Percentiles rank a stretch among this genome's conserved stretches.
Conservation (phyloP, 2,329 filamentous ascomycete species). For the Macrophomina pseudophaseolina region DNA sequence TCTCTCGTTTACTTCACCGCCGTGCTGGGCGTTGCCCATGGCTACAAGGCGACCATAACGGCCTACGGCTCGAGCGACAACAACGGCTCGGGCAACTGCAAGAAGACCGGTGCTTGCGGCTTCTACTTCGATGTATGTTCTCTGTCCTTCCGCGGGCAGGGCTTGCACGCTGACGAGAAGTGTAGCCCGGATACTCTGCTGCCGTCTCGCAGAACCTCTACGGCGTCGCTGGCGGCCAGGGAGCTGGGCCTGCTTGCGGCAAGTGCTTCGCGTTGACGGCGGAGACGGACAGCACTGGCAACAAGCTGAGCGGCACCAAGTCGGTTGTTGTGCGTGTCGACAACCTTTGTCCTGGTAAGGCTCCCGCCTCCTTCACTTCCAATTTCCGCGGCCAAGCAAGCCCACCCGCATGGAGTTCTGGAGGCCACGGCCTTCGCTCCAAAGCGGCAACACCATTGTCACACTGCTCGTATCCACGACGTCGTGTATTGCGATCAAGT, state of each 20-base stretch:
- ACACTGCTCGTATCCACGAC: neutral
- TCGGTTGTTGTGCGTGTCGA: conserved; percentile 47
- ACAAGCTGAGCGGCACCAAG: conserved; percentile 36
- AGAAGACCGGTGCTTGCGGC: conserved; percentile 29
- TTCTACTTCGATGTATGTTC: conserved; percentile 29
- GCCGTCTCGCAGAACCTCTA: conserved; percentile 47
- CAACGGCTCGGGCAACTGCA: conserved; percentile 28
- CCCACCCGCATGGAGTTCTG: neutral
- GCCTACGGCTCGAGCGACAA: conserved; percentile 30
- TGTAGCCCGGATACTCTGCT: conserved; percentile 33
- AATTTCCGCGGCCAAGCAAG: neutral
- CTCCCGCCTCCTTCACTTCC: neutral
- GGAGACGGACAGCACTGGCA: conserved; percentile 40
- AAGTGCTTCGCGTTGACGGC: conserved; percentile 47
- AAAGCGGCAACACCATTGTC: neutral
- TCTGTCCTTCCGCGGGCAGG: neutral
- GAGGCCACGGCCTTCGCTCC: neutral
- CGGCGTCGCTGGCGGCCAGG: conserved; percentile 44
- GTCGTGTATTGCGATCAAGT: neutral
- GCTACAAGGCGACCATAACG: conserved; percentile 28
- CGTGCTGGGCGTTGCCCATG: conserved; percentile 13
- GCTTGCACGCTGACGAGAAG: neutral
- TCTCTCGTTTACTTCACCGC: conserved; percentile 17
- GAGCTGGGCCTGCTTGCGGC: conserved; percentile 47
- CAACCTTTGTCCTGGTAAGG: conserved; percentile 45